Percentiles rank a stretch among this genome's conserved stretches.
Conservation (phyloP, 2,329 filamentous ascomycete species). For the Trichoderma breve region DNA sequence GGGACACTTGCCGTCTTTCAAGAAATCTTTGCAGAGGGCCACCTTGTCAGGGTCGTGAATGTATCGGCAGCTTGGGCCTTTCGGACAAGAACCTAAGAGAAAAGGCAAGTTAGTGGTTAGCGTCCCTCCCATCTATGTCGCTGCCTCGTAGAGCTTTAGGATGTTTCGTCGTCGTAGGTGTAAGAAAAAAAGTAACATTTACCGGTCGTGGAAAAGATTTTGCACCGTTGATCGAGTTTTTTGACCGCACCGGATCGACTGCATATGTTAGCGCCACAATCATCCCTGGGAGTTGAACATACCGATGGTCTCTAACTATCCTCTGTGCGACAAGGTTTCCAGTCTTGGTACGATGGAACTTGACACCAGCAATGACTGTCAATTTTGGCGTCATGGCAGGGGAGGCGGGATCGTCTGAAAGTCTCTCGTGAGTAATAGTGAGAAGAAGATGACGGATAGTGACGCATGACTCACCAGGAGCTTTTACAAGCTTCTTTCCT, state of each 20-base stretch:
- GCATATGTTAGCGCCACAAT: slow-evolving; percentile 39
- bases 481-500: slow-evolving; percentile 77
- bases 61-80: slow-evolving; percentile 76
- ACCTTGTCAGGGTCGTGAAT: slow-evolving; percentile 83
- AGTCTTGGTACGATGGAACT: slow-evolving; percentile 81
- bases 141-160: slow-evolving; percentile 24
- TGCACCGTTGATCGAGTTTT: slow-evolving; percentile 73
- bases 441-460: background rate
- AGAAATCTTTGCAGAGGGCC: slow-evolving; percentile 83
- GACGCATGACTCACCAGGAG: slow-evolving; percentile 56
- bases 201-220: slow-evolving; percentile 67
- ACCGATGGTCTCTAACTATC: slow-evolving; percentile 74
- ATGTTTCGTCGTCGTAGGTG: slow-evolving; percentile 26
- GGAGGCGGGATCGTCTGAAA: slow-evolving; percentile 56
- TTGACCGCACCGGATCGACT: slow-evolving; percentile 56
- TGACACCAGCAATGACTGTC: slow-evolving; percentile 70
- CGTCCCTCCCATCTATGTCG: slow-evolving; percentile 39
- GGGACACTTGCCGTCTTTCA: slow-evolving; percentile 75
- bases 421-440: background rate
- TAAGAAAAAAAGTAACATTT: slow-evolving; percentile 47
- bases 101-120: slow-evolving; percentile 43
- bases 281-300: slow-evolving; percentile 39
- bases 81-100: slow-evolving; percentile 73
- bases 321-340: slow-evolving; percentile 81
- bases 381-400: slow-evolving; percentile 71